Base-by-base conservation (phyloP, 2,329 filamentous ascomycete genomes). In the Myriosclerotinia scirpicola region DNA sequence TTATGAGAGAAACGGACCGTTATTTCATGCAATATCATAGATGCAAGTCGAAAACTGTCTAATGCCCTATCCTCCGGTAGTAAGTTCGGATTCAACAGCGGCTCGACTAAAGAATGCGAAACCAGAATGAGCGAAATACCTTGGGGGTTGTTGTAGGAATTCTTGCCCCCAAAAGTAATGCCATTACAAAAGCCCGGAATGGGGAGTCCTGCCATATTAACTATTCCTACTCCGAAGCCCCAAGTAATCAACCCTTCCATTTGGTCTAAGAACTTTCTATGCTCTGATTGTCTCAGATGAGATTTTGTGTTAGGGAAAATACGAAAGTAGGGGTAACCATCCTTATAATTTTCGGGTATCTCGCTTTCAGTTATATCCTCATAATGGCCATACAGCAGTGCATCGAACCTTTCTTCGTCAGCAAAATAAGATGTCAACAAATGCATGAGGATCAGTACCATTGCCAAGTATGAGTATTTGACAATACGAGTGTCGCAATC, bases 401-500 rank as follows among this genome's bases (percentile, higher is more conserved):
- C 26, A 46, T 59, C 26, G 26, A 59, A 59, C 55, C 55, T 59
- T 46, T 14, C 12, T 34, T 20, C 20, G 26, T 59, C 20, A 59
- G 42, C 15, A 59, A n/a, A 11, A n/a, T 14, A 14, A 48, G 0
- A 11, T n/a, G 8, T 22, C 3, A 22, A 59, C 48, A 12, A 34
- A 11, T 48, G 17, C 15, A 22, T 11, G 5, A 2, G 17, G 20
- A 22, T 46, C n/a, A 9, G 12, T 59, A 59, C 55, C 55, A 59
- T 26, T 59, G 40, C 26, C 26, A 59, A 34, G 55, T 46, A 34
- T 11, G 5, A 34, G 42, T 1, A 3, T 48, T 48, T 3, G 30
- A 48, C 4, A 60, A 22, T 34, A 48, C 26, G 8, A 60, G 30
- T 12, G 42, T 22, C 2, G 20, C 20, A 60, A 59, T 46, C 11